Evolutionary conservation across 345 rosid genomes (phyloP), one percentile per base, ranked within the genome.

Genomic region (Linum usitatissimum): DNA sequence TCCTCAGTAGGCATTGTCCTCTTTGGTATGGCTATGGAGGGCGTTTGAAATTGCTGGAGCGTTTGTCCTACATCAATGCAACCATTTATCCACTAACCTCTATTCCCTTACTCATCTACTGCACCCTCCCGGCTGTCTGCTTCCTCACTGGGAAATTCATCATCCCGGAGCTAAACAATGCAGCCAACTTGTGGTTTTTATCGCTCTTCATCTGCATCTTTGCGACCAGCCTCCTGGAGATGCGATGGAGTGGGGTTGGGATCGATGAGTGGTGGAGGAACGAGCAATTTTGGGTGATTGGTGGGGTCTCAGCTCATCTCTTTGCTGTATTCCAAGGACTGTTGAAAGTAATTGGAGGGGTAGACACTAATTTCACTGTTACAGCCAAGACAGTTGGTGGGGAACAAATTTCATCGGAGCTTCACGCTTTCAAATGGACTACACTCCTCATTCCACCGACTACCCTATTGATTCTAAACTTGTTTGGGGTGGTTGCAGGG

Each of bases 221-320:
- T 13, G 58, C 12, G 5, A 55, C 58, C 10, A 23, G 58, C 28
- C 28, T 55, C 3, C 58, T 55, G 58, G 58, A 55, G 23, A 55
- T 55, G 58, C 6, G 28, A 13, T 55, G 58, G 58, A 55, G 58
- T 18, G 58, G 58, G 23, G 58, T 55, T 5, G 58, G 20, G 13
- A 18, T 55, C 23, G 58, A 55, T 10, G 58, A 55, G 30, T 55
- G 58, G 58, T 55, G 58, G 58, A 19, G 58, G 28, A 55, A 55
- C 58, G 58, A 55, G 30, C 58, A 55, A 18, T 55, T 55, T 55
- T 55, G 58, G 58, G 58, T 55, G 23, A 55, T 55, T 7, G 58
- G 58, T 9, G 58, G 58, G 5, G 58, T 55, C 7, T 55, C 58
- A 28, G 58, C 58, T n/a, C 28, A 55, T 23, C 23, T 55, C 9